Conservation (phyloP, 805 yeast genomes). For the Komagataella pseudopastoris region DNA sequence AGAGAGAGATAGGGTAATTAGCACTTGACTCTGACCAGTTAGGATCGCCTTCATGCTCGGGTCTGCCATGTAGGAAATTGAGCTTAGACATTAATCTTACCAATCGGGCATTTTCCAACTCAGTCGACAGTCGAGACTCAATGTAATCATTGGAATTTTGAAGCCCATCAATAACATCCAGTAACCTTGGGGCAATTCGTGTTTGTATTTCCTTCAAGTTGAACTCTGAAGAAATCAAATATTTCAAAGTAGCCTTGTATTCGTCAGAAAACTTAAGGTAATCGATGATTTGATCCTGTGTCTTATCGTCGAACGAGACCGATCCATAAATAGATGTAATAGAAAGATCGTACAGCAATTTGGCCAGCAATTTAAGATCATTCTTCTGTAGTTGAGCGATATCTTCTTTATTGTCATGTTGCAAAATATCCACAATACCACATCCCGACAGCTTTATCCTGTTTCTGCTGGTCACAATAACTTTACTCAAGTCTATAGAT, state of each 20-base stretch:
- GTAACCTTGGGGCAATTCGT: conserved; percentile 29
- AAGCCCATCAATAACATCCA: conserved; percentile 33
- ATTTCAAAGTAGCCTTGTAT: conserved; percentile 29
- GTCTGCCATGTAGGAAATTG: conserved; percentile 64
- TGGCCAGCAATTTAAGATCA: conserved; percentile 51
- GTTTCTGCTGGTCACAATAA: conserved; percentile 59
- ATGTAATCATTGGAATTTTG: conserved; percentile 40
- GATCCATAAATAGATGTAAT: conserved; percentile 13
- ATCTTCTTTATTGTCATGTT: conserved; percentile 11
- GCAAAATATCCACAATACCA: conserved; percentile 58
- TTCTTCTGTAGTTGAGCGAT: conserved; percentile 25
- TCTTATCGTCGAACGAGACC: conserved; percentile 1
- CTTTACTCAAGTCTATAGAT: conserved; percentile 47
- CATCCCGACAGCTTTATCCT: conserved; percentile 60
- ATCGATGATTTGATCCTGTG: conserved; percentile 12
- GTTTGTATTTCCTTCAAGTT: conserved; percentile 20
- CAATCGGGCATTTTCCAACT: conserved; percentile 79
- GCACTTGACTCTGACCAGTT: conserved; percentile 70
- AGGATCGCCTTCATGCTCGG: conserved; percentile 38
- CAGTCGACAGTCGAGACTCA: conserved; percentile 51
- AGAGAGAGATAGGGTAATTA: conserved; percentile 57
- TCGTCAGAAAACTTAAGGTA: conserved; percentile 25
- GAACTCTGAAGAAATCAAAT: conserved; percentile 15
- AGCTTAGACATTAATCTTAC: conserved; percentile 75
- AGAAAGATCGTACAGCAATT: conserved; percentile 42